Conservation (phyloP, 2,329 filamentous ascomycete genomes). For the Lecanicillium sp. region DNA sequence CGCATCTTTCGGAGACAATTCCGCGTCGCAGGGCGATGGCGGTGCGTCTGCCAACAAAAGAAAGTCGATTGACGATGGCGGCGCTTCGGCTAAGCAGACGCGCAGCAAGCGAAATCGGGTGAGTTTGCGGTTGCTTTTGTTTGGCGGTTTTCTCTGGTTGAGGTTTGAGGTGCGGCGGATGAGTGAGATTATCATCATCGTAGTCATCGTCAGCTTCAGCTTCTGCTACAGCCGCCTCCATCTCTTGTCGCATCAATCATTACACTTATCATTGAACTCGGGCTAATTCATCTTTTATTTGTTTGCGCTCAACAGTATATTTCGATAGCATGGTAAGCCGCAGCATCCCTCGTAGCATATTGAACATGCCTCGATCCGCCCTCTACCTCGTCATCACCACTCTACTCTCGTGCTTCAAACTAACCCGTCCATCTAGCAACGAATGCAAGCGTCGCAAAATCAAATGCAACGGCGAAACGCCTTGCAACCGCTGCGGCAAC, state of each 20-base stretch:
- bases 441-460: constrained; percentile 70
- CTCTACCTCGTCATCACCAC: constrained; percentile 7
- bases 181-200: too few species aligned
- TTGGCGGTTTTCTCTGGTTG: too few species aligned
- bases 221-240: too few species aligned
- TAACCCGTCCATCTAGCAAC: constrained; percentile 37
- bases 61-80: constrained; percentile 33
- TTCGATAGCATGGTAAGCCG: constrained; percentile 50
- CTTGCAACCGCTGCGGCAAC: constrained; percentile 60
- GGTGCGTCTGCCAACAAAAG: constrained; percentile 23
- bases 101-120: constrained; percentile 53
- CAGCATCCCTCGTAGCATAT: neutral
- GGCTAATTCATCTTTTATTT: constrained; percentile 11
- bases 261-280: neutral
- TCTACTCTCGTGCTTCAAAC: too few species aligned
- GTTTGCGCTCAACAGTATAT: constrained; percentile 41
- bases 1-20: constrained; percentile 40
- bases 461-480: constrained; percentile 63
- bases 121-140: constrained; percentile 19
- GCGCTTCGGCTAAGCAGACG: constrained; percentile 36
- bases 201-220: too few species aligned
- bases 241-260: neutral
- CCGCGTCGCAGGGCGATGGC: constrained; percentile 25
- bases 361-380: neutral
- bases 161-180: too few species aligned